Base-by-base conservation (phyloP, 345 rosid species). In the Corchorus capsularis region DNA sequence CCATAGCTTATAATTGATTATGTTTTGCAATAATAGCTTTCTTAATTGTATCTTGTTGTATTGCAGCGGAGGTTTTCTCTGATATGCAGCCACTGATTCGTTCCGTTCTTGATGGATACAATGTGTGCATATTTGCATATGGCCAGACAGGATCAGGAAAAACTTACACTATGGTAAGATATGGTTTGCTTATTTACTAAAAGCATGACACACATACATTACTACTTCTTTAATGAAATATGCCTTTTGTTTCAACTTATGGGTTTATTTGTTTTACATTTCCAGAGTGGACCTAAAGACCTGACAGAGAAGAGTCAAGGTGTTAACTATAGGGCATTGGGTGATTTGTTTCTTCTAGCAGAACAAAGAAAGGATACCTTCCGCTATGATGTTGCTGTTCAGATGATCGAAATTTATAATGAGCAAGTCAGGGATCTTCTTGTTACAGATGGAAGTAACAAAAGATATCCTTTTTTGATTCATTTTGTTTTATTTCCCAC, bases 91-190 rank as follows among this genome's bases (percentile, higher is more conserved):
- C 99, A 61, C 73, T 96, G 74, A 81, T 96, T 80, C 97, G 99
- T 59, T 93, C 99, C 17, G 99, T 89, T 83, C 92, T 96, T 66
- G 99, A 96, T 76, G 99, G 99, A 39, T 96, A 85, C 83, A 96
- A 93, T 81, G 98, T 96, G 43, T 96, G 99, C 86, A 96, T 96
- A 84, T 96, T 96, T 92, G 99, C 99, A 71, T 93, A 96, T 77
- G 98, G 99, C 17, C 99, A 96, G 83, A 96, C 98, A 5, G 98
- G 98, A 77, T 95, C 99, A 8, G 99, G 99, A 68, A 95, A 95
- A 84, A 95, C 99, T 52, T 90, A 41, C 77, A 95, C 99, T 13
- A 95, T 95, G 99, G 99, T 95, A 89, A 78, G 84, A 79, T 43
- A 50, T 16, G 65, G 49, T 73, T 78, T 49, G n/a, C 73, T 20